A percentile compares a stretch with the other conserved stretches of the same genome.
phyloP scores from a whole-genome alignment of 768 basidiomycete species.

The Naganishia kalamii region DNA sequence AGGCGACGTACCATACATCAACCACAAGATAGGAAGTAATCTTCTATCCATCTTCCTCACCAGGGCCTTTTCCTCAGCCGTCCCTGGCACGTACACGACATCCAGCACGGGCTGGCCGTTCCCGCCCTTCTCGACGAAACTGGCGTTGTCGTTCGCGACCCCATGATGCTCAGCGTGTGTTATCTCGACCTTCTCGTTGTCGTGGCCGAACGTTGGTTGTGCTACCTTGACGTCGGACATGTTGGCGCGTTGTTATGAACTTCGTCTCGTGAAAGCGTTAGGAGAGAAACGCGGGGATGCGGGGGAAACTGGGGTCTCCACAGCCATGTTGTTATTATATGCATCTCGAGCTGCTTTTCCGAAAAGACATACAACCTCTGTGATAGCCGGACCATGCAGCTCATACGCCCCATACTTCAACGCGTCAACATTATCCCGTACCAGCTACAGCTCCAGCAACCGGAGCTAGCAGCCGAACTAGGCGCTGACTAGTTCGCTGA shows the following conservation, averaged over 20 bases:
- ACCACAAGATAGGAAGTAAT: slow-evolving; percentile 39
- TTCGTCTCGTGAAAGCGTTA: background rate
- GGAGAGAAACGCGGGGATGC: too few relatives aligned
- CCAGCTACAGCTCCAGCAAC: too few relatives aligned
- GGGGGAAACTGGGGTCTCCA: too few relatives aligned
- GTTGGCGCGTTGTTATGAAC: background rate
- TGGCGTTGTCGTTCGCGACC: background rate
- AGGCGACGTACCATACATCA: slow-evolving; percentile 28
- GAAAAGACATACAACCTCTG: too few relatives aligned
- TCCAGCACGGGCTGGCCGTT: background rate
- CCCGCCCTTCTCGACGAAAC: background rate
- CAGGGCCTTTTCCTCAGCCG: slow-evolving; percentile 36
- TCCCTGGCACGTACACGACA: slow-evolving; percentile 31
- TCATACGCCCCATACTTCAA: too few relatives aligned
- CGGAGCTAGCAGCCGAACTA: too few relatives aligned
- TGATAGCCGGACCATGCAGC: too few relatives aligned
- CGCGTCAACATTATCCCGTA: too few relatives aligned
- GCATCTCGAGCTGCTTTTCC: too few relatives aligned
- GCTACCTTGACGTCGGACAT: background rate
- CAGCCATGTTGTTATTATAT: too few relatives aligned
- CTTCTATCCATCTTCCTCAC: slow-evolving; percentile 41
- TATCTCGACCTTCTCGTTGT: slow-evolving; percentile 4
- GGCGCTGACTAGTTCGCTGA: too few relatives aligned
- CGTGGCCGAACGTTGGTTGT: slow-evolving; percentile 8
- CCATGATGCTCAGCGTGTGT: slow-evolving; percentile 17